phyloP scores from a whole-genome alignment of 2,329 filamentous ascomycete species.

The Berkeleyomyces rouxiae region DNA sequence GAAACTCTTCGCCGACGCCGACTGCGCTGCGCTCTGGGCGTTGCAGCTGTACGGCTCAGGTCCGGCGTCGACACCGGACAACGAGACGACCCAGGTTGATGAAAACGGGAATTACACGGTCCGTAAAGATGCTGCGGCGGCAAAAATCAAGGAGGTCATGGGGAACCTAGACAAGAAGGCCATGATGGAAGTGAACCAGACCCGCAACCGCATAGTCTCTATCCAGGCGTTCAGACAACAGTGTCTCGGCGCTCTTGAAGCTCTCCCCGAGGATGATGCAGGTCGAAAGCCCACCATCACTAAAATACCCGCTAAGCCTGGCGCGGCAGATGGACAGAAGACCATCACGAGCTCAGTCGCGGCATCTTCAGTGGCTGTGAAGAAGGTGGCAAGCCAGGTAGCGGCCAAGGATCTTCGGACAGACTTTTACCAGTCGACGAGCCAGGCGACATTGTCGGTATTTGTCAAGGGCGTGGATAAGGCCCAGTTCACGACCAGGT shows the following conservation, averaged over 20 bases:
- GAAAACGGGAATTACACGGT: constrained; percentile 31
- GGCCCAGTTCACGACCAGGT: constrained; percentile 23
- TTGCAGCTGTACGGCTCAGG: constrained; percentile 26
- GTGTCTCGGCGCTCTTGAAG: constrained; percentile 29
- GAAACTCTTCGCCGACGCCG: constrained; percentile 56
- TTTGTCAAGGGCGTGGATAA: constrained; percentile 28
- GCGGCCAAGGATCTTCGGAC: constrained; percentile 14
- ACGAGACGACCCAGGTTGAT: constrained; percentile 21
- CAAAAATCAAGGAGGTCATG: constrained; percentile 20
- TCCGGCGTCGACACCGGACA: constrained; percentile 7
- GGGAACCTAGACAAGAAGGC: constrained; percentile 15
- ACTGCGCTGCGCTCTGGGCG: constrained; percentile 48
- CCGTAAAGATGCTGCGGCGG: constrained; percentile 20
- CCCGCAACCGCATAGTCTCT: constrained; percentile 1
- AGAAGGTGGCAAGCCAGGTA: constrained; percentile 13
- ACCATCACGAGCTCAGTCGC: not conserved
- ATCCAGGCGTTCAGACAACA: constrained; percentile 23
- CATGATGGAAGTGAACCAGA: constrained; percentile 18
- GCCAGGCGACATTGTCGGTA: constrained; percentile 24
- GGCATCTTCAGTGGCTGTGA: not conserved
- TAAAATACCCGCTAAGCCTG: constrained; percentile 12
- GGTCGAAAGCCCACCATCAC: constrained; percentile 29
- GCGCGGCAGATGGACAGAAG: not conserved
- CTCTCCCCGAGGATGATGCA: constrained; percentile 27
- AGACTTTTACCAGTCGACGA: constrained; percentile 16